Evolutionary conservation across 441 rosid genomes (phyloP).

Genomic region (Flueggea neowawraea): DNA sequence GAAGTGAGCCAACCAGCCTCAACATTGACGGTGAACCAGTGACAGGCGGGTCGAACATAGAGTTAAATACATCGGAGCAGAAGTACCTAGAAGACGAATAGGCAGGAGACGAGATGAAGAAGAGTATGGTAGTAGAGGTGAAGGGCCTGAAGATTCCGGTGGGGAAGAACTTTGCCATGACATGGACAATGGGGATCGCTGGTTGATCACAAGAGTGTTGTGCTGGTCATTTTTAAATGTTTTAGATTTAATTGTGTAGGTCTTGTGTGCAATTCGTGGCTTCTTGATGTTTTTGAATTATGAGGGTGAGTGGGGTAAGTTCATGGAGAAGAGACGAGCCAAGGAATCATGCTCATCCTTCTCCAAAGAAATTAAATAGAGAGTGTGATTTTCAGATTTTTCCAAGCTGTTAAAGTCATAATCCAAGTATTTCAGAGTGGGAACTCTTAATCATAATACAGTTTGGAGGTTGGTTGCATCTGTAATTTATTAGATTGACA

Average conservation of each 20-base stretch:
- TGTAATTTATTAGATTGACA: too few species aligned
- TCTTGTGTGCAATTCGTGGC: not conserved
- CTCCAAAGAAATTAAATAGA: slow-evolving; percentile 18
- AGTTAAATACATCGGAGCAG: slow-evolving; percentile 44
- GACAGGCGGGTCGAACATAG: slow-evolving; percentile 20
- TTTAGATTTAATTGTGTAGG: too few species aligned
- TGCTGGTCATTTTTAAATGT: too few species aligned
- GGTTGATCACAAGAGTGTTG: too few species aligned
- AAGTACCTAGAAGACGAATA: slow-evolving; percentile 32
- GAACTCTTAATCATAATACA: too few species aligned
- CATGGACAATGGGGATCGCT: slow-evolving; percentile 59
- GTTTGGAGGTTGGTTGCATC: too few species aligned
- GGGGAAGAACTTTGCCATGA: slow-evolving; percentile 64
- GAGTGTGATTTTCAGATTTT: too few species aligned
- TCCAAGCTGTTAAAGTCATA: too few species aligned
- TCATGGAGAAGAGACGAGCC: slow-evolving; percentile 42
- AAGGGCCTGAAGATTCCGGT: slow-evolving; percentile 56
- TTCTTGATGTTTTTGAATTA: too few species aligned
- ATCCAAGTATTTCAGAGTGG: too few species aligned
- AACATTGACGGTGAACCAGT: slow-evolving; percentile 42
- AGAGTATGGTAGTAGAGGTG: slow-evolving; percentile 57
- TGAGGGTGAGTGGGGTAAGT: slow-evolving; percentile 13
- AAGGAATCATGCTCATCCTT: slow-evolving; percentile 37
- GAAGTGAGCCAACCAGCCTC: slow-evolving; percentile 38
- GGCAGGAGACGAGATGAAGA: slow-evolving; percentile 31